phyloP scores from a whole-genome alignment of 2,329 filamentous ascomycete species.

The Metarhizium album region DNA sequence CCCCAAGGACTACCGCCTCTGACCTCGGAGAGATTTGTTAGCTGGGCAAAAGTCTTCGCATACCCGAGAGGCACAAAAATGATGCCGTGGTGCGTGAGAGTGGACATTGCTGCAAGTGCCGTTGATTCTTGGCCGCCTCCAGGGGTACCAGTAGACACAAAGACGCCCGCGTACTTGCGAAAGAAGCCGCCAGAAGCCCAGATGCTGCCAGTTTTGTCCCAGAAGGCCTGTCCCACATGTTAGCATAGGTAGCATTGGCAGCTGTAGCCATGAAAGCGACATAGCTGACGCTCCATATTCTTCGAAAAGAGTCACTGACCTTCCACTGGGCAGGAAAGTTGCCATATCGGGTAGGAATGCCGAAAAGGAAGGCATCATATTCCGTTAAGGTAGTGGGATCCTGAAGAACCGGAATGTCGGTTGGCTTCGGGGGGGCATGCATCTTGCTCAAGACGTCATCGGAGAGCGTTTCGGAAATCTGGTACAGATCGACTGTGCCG shows the following conservation, averaged over 20 bases:
- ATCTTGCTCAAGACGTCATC: conserved; percentile 80
- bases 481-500: conserved; percentile 70
- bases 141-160: conserved; percentile 72
- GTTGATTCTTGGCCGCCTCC: conserved; percentile 95
- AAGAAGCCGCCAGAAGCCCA: conserved; percentile 68
- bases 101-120: conserved; percentile 69
- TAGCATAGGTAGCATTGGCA: background rate
- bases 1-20: conserved; percentile 88
- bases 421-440: conserved; percentile 70
- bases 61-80: conserved; percentile 95
- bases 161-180: conserved; percentile 86
- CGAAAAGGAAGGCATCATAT: conserved; percentile 86
- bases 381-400: conserved; percentile 48
- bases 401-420: conserved; percentile 52
- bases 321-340: conserved; percentile 98
- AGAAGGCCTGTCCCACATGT: conserved; percentile 44
- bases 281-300: background rate
- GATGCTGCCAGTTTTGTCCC: conserved; percentile 80
- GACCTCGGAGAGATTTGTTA: conserved; percentile 65
- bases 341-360: conserved; percentile 91
- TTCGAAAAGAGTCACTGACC: conserved; percentile 19
- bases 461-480: conserved; percentile 80
- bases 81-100: conserved; percentile 85
- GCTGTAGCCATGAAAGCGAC: background rate
- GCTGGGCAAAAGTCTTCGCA: conserved; percentile 60